Evolutionary conservation across 2,329 filamentous ascomycete species (phyloP), one percentile per base, ranked within the genome.

Genomic region (Cercospora sp.): DNA sequence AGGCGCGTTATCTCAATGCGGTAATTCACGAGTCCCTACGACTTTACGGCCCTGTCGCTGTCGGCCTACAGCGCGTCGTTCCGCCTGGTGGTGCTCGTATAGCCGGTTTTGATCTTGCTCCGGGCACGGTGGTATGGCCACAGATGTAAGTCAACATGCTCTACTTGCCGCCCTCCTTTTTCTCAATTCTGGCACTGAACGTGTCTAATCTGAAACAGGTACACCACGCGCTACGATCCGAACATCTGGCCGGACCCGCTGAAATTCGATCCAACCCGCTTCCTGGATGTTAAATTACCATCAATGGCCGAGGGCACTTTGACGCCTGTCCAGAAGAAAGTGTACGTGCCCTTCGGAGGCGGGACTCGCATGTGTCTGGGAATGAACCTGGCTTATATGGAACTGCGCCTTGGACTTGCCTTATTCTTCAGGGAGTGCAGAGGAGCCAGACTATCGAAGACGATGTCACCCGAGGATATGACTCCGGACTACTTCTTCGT

Each of bases 21-120:
- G 78, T 80, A 1, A 79, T 82, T n/a, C 73, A 80, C 34, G 81
- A 82, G 61, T 80, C 80, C 1, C 66, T 80, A 51, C 76, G 80
- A 1, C 66, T 81, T 21, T 78, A 80, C 63, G 77, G 77, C 26
- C 61, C 69, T 51, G 79, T 79, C 3, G 79, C 80, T 1, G 75
- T 76, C 16, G 76, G 74, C 34, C 71, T 81, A 12, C 79, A 79
- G 28, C 75, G 80, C n/a, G 74, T 77, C 3, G 76, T 79, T 3
- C 80, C 80, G 4, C 64, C 72, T 10, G 73, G 76, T n/a, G 80
- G 80, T 13, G 72, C 71, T 49, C 67, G 51, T 18, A 70, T 70
- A 21, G 66, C 67, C 13, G 69, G 69, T 16, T 70, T 65, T 32
- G 69, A 70, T 9, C 69, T 70, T 65, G 63, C 66, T 12, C 69